Evolutionary conservation across 2,329 filamentous ascomycete species (phyloP).

Genomic region (Talaromyces verruculosus): DNA sequence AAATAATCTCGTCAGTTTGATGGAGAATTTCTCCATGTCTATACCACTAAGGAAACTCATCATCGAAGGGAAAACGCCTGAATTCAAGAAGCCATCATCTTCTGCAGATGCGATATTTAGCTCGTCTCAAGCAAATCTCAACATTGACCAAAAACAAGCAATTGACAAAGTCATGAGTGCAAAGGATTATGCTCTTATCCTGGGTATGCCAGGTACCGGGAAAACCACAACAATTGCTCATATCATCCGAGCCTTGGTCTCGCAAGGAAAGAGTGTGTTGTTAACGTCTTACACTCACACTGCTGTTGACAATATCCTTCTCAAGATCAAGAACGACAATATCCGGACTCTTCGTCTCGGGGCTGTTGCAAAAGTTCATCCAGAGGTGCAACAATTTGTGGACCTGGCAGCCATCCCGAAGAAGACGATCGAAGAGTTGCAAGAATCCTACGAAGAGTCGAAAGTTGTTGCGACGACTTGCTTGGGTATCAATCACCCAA

Average conservation of each 20-base stretch:
- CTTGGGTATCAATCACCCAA: conserved; percentile 80
- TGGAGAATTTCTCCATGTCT: conserved; percentile 73
- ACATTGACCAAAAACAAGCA: conserved; percentile 80
- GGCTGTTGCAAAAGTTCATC: conserved; percentile 79
- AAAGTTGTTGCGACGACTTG: conserved; percentile 94
- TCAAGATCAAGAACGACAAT: conserved; percentile 80
- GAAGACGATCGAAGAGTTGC: conserved; percentile 77
- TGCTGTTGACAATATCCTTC: conserved; percentile 93
- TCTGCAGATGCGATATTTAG: conserved; percentile 64
- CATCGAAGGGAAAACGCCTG: conserved; percentile 71
- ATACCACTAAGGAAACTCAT: conserved; percentile 74
- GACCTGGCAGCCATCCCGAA: conserved; percentile 73
- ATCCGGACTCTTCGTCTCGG: conserved; percentile 84
- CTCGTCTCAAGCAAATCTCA: conserved; percentile 63
- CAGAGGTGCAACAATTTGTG: conserved; percentile 81
- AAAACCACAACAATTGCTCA: conserved; percentile 98
- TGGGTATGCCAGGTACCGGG: conserved; percentile 97
- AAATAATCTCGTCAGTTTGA: conserved; percentile 90
- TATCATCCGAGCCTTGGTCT: conserved; percentile 86
- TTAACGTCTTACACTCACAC: conserved; percentile 96
- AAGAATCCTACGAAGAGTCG: conserved; percentile 77
- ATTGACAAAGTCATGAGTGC: conserved; percentile 96
- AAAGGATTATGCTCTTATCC: conserved; percentile 90
- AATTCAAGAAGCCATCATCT: conserved; percentile 63
- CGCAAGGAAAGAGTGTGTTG: conserved; percentile 87